Evolutionary conservation across 2,329 filamentous ascomycete species (phyloP).

Genomic region (Plenodomus lindquistii): DNA sequence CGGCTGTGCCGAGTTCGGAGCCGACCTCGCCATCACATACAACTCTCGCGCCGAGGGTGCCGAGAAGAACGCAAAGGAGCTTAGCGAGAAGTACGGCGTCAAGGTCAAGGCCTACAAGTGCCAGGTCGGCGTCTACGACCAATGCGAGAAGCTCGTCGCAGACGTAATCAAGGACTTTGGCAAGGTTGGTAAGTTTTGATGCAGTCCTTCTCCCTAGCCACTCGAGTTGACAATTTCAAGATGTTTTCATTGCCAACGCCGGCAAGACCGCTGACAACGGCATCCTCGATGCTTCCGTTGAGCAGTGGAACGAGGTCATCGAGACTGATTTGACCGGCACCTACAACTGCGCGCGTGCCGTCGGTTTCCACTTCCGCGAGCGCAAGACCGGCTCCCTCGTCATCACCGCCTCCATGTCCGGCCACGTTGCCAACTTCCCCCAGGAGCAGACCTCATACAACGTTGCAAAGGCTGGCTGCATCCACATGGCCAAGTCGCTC

Average conservation of each 20-base stretch:
- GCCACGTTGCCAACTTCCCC: constrained; percentile 81
- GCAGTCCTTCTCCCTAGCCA: neutral
- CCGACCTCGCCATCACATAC: constrained; percentile 69
- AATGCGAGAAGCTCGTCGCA: constrained; percentile 60
- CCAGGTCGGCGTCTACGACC: constrained; percentile 61
- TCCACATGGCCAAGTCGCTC: constrained; percentile 65
- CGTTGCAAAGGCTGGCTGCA: constrained; percentile 66
- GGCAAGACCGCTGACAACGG: constrained; percentile 71
- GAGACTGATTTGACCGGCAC: constrained; percentile 86
- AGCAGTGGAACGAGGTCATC: constrained; percentile 77
- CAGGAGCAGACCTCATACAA: constrained; percentile 62
- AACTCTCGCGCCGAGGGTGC: constrained; percentile 63
- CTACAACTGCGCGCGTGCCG: constrained; percentile 85
- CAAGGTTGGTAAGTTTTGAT: constrained; percentile 53
- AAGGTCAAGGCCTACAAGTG: constrained; percentile 71
- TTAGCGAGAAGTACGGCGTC: constrained; percentile 63
- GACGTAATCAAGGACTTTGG: constrained; percentile 70
- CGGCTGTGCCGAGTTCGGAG: constrained; percentile 66
- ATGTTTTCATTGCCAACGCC: constrained; percentile 71
- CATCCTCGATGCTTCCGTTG: constrained; percentile 69
- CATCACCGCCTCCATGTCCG: constrained; percentile 75
- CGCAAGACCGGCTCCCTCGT: constrained; percentile 66
- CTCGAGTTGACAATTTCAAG: neutral
- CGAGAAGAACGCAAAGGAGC: constrained; percentile 68
- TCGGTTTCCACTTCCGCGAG: constrained; percentile 77